Base-by-base conservation (phyloP, 495 filamentous ascomycete species). In the Lichenothelia convexa region DNA sequence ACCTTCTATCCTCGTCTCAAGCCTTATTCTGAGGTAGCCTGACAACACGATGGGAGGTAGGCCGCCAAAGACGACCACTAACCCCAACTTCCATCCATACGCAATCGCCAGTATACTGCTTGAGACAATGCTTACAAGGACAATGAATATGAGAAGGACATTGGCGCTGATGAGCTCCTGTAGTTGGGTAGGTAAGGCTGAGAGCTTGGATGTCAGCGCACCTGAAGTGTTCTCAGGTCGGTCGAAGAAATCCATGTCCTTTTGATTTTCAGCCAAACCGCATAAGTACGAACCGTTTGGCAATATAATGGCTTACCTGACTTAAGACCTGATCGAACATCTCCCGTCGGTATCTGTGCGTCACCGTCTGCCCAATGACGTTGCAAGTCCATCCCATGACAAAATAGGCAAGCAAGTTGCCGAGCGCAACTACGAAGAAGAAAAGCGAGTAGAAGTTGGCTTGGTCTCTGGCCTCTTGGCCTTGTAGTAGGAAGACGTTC, bases 1-100 rank as follows among this genome's bases (percentile, higher is more conserved):
- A 40, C 53, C 52, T 34, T 68, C 65, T 42, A 72, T 68, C 35
- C 57, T 54, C 21, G 60, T 58, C 47, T 72, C 67, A 19, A 70
- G 61, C 2, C 63, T 51, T 11, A 73, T 53, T 6, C 63, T 57
- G 39, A 64, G 57, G 44, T 65, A 71, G 9, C 64, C 65, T 18
- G 26, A 42, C 0, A 61, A 58, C 0, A 61, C 63, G 32, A 58
- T 58, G 15, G 70, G 31, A 3, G 38, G 38, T 13, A 41, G 21
- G 17, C 21, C 32, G 13, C 31, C 22, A 16, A 41, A 41, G 3
- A 31, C 19, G 23, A 41, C 26, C 32, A 34, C 22, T 20, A 41
- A 29, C 27, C 38, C 38, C 8, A 41, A 32, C 38, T 41, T 41
- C 38, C 38, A 41, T 26, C 38, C 38, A 35, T 8, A 21, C 17